Percentiles rank a stretch among this genome's conserved stretches.
These are phyloP conservation scores for Dinochytrium kinnereticum DNA, from an alignment of 371 early-diverging fungal genomes.

Conservation along the genomic window DNA sequence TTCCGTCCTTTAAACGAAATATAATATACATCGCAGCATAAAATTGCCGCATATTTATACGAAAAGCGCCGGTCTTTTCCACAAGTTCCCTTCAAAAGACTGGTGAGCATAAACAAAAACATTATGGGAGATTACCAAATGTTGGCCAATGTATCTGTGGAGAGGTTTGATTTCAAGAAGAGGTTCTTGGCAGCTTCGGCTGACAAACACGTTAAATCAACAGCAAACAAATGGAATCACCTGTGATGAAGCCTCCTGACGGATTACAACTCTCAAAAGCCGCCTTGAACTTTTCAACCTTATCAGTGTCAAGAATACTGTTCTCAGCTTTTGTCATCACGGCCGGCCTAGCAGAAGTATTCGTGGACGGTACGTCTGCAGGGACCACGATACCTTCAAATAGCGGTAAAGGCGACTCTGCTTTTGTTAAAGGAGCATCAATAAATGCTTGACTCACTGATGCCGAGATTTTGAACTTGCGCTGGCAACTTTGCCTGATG, in stretches of 20 bases:
- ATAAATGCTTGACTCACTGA: neutral
- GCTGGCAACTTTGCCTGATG: conserved; percentile 63
- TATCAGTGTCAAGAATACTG: neutral
- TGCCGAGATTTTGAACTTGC: neutral
- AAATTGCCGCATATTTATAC: conserved; percentile 47
- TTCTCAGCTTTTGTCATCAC: neutral
- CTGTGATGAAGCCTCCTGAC: conserved; percentile 67
- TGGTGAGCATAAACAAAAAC: neutral
- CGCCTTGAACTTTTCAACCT: conserved; percentile 68
- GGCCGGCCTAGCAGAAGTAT: conserved; percentile 4
- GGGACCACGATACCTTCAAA: conserved; percentile 54
- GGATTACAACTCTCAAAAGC: conserved; percentile 74
- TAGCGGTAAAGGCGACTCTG: conserved; percentile 50
- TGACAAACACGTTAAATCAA: neutral
- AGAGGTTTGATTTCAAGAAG: conserved; percentile 49
- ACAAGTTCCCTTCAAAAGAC: conserved; percentile 36
- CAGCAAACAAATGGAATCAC: neutral
- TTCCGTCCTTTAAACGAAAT: conserved; percentile 39
- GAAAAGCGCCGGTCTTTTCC: conserved; percentile 37
- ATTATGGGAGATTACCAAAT: too few species aligned
- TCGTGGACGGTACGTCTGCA: conserved; percentile 19
- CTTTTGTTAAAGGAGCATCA: neutral
- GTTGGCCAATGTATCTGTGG: conserved; percentile 36
- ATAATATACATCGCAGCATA: conserved; percentile 53
- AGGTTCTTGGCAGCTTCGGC: conserved; percentile 46